A percentile compares a stretch with the other conserved stretches of the same genome.
phyloP scores from a whole-genome alignment of 208 protist species.

The Herpetomonas tarakana region DNA sequence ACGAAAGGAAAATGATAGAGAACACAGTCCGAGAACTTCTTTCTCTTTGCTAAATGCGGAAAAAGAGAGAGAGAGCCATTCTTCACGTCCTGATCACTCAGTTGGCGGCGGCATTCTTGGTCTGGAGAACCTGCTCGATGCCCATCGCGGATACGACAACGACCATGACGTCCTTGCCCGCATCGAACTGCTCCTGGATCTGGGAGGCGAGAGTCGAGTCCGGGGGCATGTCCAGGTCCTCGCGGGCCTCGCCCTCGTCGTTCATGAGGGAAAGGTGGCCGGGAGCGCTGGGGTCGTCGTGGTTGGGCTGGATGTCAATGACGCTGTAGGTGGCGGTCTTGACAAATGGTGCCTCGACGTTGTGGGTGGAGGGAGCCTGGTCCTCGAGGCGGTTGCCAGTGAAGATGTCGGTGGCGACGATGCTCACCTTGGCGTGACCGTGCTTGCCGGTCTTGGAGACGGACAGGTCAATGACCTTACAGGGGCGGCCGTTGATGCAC shows the following conservation, averaged over 20 bases:
- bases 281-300: conserved; percentile 58
- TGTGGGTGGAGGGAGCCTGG: conserved; percentile 96
- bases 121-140: conserved; percentile 92
- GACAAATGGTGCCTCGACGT: conserved; percentile 96
- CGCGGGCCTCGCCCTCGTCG: conserved; percentile 92
- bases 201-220: conserved; percentile 87
- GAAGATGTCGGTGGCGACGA: conserved; percentile 98
- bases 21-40: no score
- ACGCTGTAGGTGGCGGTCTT: conserved; percentile 94
- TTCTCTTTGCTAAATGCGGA: no score
- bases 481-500: conserved; percentile 91
- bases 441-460: conserved; percentile 99
- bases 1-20: no score
- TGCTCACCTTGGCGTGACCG: conserved; percentile 98
- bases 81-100: conserved; percentile 18
- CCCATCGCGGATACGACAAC: conserved; percentile 94
- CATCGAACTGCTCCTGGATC: conserved; percentile 91
- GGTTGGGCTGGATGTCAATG: conserved; percentile 93
- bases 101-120: conserved; percentile 90
- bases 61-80: background rate
- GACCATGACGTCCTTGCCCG: conserved; percentile 94
- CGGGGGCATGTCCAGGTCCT: conserved; percentile 94
- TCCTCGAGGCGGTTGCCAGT: conserved; percentile 98
- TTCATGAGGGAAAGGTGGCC: conserved; percentile 89
- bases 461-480: conserved; percentile 97